Percentiles rank a stretch among this genome's conserved stretches.
Evolutionary conservation across 257 asterid genomes (phyloP).

Genomic region (Henckelia pumila): DNA sequence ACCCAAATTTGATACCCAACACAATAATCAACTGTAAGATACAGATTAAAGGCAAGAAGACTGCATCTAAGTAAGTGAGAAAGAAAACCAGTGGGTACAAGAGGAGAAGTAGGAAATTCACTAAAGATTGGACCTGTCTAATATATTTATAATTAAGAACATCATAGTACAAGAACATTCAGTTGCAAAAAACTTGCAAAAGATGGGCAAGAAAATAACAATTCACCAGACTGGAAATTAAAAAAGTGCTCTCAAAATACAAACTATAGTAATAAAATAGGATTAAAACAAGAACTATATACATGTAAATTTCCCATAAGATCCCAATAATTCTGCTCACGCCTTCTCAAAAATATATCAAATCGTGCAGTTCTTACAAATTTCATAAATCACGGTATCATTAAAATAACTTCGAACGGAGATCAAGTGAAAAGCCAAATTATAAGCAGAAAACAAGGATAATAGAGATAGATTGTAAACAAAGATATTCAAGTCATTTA

Average conservation of each 20-base stretch:
- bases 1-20: constrained; percentile 12
- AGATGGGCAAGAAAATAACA: background rate
- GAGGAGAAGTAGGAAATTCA: background rate
- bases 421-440: no score
- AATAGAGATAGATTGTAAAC: background rate
- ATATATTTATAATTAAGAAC: constrained; percentile 3
- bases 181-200: constrained; percentile 13
- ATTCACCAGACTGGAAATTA: constrained; percentile 31
- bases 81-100: background rate
- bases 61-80: constrained; percentile 7
- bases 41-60: constrained; percentile 27
- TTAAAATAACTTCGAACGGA: no score
- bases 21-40: constrained; percentile 20
- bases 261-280: constrained; percentile 3
- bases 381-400: background rate
- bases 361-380: background rate
- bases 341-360: background rate
- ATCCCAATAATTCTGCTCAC: no score
- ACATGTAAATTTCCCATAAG: no score
- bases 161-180: constrained; percentile 7
- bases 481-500: background rate
- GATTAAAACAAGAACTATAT: background rate
- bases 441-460: background rate
- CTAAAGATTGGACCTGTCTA: background rate
- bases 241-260: constrained; percentile 15